Conservation (phyloP, 257 asterid genomes). For the Marsdenia floribunda region DNA sequence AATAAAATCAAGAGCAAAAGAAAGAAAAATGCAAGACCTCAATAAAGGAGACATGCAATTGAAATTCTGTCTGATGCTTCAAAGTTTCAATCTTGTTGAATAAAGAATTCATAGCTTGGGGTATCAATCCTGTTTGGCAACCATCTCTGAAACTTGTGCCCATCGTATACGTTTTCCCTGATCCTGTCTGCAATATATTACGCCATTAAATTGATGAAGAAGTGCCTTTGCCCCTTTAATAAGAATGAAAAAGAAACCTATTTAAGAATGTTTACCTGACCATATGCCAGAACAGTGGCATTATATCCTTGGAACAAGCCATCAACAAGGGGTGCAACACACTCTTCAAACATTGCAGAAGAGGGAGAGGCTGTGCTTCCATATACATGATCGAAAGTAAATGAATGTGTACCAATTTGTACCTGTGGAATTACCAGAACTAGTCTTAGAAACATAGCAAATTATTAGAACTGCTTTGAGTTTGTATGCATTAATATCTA, state of each 20-base stretch:
- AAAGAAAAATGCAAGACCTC: slow-evolving; percentile 49
- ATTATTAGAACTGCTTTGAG: neutral
- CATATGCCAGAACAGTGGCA: slow-evolving; percentile 98
- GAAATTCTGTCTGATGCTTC: slow-evolving; percentile 88
- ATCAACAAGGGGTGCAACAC: slow-evolving; percentile 91
- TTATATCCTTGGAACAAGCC: slow-evolving; percentile 98
- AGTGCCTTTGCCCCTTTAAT: neutral
- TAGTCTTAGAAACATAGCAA: neutral
- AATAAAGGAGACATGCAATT: slow-evolving; percentile 84
- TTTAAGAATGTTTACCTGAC: slow-evolving; percentile 54
- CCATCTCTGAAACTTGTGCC: slow-evolving; percentile 93
- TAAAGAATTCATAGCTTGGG: slow-evolving; percentile 78
- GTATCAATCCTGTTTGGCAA: slow-evolving; percentile 71
- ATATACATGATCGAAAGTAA: slow-evolving; percentile 95
- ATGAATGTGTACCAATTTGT: slow-evolving; percentile 88
- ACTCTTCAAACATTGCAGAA: slow-evolving; percentile 82
- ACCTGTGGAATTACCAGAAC: slow-evolving; percentile 44
- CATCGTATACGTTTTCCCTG: slow-evolving; percentile 97
- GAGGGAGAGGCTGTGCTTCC: slow-evolving; percentile 83
- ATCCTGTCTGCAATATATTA: slow-evolving; percentile 76
- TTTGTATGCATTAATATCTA: neutral
- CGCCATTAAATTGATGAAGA: slow-evolving; percentile 13
- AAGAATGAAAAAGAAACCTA: neutral
- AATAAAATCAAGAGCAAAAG: neutral
- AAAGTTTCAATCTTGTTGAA: slow-evolving; percentile 78